Evolutionary conservation across 2,329 filamentous ascomycete species (phyloP).

Genomic region (Eutypa lata): DNA sequence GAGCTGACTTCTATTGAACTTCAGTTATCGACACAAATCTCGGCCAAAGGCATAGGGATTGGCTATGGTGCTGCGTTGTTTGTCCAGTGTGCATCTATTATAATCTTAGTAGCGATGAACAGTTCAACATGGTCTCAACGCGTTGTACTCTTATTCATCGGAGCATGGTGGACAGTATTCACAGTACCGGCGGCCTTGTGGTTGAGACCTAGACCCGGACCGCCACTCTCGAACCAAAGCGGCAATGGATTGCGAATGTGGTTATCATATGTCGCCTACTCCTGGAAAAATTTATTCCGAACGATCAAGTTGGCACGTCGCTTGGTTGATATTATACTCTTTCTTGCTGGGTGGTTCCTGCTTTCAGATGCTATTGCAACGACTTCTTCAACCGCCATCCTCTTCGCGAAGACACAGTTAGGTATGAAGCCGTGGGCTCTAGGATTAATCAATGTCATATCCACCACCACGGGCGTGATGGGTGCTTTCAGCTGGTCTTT

Average conservation of each 20-base stretch:
- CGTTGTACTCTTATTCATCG: slow-evolving; percentile 81
- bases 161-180: slow-evolving; percentile 90
- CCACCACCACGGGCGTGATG: slow-evolving; percentile 76
- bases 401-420: slow-evolving; percentile 92
- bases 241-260: slow-evolving; percentile 45
- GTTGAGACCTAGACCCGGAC: slow-evolving; percentile 84
- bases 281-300: slow-evolving; percentile 82
- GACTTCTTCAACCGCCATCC: slow-evolving; percentile 86
- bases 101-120: slow-evolving; percentile 68
- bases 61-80: slow-evolving; percentile 86
- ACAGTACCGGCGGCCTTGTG: slow-evolving; percentile 85
- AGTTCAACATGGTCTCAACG: slow-evolving; percentile 84
- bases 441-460: slow-evolving; percentile 90
- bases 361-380: slow-evolving; percentile 93
- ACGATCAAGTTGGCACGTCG: slow-evolving; percentile 73
- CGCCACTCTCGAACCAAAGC: slow-evolving; percentile 60
- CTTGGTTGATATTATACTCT: slow-evolving; percentile 71
- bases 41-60: slow-evolving; percentile 87
- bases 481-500: slow-evolving; percentile 89
- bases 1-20: slow-evolving; percentile 65
- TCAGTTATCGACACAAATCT: slow-evolving; percentile 83
- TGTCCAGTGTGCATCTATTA: slow-evolving; percentile 76
- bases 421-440: slow-evolving; percentile 86
- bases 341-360: slow-evolving; percentile 89
- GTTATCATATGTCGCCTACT: slow-evolving; percentile 71